Evolutionary conservation across 2,329 filamentous ascomycete species (phyloP), one percentile per base, ranked within the genome.

Genomic region (Diaporthe citriasiana): DNA sequence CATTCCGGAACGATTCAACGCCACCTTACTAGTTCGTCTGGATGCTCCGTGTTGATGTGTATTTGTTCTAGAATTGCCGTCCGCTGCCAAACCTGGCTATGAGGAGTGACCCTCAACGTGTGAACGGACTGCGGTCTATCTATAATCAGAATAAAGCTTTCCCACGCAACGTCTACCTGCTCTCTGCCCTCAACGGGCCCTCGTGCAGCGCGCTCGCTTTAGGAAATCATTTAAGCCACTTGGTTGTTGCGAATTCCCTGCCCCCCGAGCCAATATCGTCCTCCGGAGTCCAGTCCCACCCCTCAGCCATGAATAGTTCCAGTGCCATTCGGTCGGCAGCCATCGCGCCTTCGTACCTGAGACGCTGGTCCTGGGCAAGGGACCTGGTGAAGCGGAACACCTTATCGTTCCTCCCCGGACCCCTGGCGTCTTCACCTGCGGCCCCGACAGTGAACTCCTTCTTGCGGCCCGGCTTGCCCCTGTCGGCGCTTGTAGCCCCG

Each of bases 261-360:
- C 70, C 70, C 13, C 70, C 70, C 3, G 70, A 35, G 35, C 70
- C 70, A 15, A 53, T 19, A 57, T 71, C 82, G 13, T 84, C 76
- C 76, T 89, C 88, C 0, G 88, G 87, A 19, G 88, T 89, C 90
- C 90, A 92, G 76, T 91, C 85, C 90, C 90, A 92, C 69, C 82
- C 83, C 19, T 85, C 82, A 0, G 89, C 88, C 13, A 87, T 90
- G 75, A 92, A 92, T 8, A 92, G 80, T 10, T 81, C 82, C 73
- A 83, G 86, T 0, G 89, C 87, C 79, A 90, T 84, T 74, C 84
- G 84, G 55, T 90, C 88, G 4, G 84, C 83, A 47, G 85, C 87
- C 76, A 91, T 80, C 19, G 83, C 82, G 19, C 87, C 86, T 74
- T 88, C 86, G 57, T 85, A 85, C 15, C 86, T 84, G 59, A 90